Conservation (phyloP, 2,329 filamentous ascomycete species). For the Fusarium sublunatum region DNA sequence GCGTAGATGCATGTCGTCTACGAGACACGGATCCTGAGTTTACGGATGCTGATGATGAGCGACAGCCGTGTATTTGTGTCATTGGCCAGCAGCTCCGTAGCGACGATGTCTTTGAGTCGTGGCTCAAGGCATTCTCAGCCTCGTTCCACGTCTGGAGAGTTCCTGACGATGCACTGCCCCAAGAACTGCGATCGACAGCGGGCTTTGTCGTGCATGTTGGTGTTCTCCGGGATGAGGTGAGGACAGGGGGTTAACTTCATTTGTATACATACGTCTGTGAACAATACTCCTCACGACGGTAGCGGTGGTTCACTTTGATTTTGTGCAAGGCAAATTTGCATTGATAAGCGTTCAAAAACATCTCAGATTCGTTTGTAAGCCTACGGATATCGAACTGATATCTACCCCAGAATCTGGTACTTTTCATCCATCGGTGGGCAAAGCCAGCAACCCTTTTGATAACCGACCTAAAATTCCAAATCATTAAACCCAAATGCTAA, state of each 20-base stretch:
- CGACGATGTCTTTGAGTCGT: slow-evolving; percentile 84
- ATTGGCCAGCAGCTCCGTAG: slow-evolving; percentile 91
- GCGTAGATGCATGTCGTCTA: slow-evolving; percentile 77
- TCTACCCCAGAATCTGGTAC: slow-evolving; percentile 27
- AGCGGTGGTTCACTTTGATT: background rate
- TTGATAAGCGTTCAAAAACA: slow-evolving; percentile 10
- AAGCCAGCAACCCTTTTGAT: slow-evolving; percentile 28
- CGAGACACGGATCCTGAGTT: slow-evolving; percentile 48
- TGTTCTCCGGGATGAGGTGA: slow-evolving; percentile 60
- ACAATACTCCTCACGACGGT: background rate
- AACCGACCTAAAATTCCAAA: slow-evolving; percentile 23
- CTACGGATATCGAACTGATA: slow-evolving; percentile 21
- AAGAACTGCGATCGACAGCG: slow-evolving; percentile 68
- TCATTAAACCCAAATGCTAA: slow-evolving; percentile 36
- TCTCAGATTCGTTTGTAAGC: slow-evolving; percentile 24
- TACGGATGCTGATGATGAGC: slow-evolving; percentile 25
- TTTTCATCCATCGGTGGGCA: slow-evolving; percentile 24
- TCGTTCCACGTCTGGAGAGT: slow-evolving; percentile 82
- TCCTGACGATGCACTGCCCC: slow-evolving; percentile 69
- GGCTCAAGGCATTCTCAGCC: slow-evolving; percentile 75
- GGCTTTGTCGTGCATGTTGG: slow-evolving; percentile 89
- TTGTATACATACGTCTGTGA: background rate
- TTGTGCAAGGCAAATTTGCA: background rate
- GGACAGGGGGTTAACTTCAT: background rate
- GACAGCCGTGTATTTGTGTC: slow-evolving; percentile 74